These are phyloP conservation scores for Ligustrum vulgare DNA, from an alignment of 257 asterid genomes.

Conservation along the genomic window DNA sequence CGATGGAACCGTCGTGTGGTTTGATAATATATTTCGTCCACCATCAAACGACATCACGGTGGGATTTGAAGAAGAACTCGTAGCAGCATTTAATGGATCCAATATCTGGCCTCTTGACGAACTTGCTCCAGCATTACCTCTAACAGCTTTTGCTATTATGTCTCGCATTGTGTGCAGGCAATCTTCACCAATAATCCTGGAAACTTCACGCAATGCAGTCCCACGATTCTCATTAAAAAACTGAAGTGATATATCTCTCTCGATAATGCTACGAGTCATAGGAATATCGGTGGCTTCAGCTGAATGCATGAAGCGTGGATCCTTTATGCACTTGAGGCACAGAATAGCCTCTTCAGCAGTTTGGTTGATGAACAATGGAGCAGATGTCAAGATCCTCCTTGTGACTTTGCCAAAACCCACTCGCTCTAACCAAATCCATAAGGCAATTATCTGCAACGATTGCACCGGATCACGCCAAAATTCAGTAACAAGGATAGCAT, in stretches of 20 bases:
- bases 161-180: constrained; percentile 45
- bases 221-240: constrained; percentile 32
- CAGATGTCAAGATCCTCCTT: constrained; percentile 32
- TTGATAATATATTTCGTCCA: neutral
- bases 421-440: constrained; percentile 69
- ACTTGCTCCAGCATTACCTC: constrained; percentile 18
- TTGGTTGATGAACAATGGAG: constrained; percentile 31
- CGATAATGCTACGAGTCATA: constrained; percentile 33
- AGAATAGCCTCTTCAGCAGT: constrained; percentile 53
- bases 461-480: constrained; percentile 54
- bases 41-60: neutral
- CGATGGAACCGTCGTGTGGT: neutral
- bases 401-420: constrained; percentile 29
- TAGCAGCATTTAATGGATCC: constrained; percentile 4
- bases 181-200: constrained; percentile 23
- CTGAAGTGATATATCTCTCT: constrained; percentile 30
- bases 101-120: neutral
- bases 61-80: neutral
- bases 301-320: neutral
- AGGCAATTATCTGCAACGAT: constrained; percentile 48
- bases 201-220: constrained; percentile 21
- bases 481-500: constrained; percentile 43
- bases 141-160: constrained; percentile 35
- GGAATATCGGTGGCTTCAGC: constrained; percentile 36
- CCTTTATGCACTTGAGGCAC: constrained; percentile 43